These are phyloP conservation scores for Arthrobotrys megalospora DNA, from an alignment of 2,329 filamentous ascomycete genomes.

Conservation along the genomic window DNA sequence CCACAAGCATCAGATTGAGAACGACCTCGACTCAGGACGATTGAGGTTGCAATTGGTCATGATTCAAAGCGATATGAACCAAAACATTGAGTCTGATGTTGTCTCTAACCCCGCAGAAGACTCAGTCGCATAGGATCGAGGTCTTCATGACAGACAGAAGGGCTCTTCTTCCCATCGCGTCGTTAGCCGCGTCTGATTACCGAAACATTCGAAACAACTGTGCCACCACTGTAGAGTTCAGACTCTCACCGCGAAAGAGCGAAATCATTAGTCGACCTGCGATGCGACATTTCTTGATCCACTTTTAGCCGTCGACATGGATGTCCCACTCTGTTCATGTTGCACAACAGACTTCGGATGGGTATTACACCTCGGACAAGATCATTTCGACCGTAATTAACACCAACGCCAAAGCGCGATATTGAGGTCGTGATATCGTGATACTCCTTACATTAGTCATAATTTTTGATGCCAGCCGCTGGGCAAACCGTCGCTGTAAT, in stretches of 20 bases:
- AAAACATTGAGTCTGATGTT: background rate
- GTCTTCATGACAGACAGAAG: background rate
- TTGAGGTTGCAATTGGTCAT: background rate
- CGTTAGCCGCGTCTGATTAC: background rate
- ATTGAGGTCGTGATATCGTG: background rate
- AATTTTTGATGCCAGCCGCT: background rate
- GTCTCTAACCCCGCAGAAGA: background rate
- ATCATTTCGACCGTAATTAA: background rate
- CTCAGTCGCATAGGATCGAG: background rate
- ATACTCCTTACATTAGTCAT: background rate
- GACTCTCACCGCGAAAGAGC: conserved; percentile 6
- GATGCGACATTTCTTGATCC: conserved; percentile 20
- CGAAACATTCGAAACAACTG: background rate
- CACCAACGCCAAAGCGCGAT: background rate
- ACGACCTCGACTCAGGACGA: conserved; percentile 1
- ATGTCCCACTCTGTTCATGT: background rate
- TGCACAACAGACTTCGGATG: conserved; percentile 18
- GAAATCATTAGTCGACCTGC: background rate
- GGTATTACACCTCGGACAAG: background rate
- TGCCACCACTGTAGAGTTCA: background rate
- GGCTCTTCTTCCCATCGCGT: too few species aligned
- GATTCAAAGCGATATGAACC: conserved; percentile 1
- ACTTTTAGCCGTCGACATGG: conserved; percentile 23
- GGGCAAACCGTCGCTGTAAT: background rate
- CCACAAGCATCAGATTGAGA: background rate